Evolutionary conservation across 148 eudicot species (phyloP).

Genomic region (Diospyros lotus): DNA sequence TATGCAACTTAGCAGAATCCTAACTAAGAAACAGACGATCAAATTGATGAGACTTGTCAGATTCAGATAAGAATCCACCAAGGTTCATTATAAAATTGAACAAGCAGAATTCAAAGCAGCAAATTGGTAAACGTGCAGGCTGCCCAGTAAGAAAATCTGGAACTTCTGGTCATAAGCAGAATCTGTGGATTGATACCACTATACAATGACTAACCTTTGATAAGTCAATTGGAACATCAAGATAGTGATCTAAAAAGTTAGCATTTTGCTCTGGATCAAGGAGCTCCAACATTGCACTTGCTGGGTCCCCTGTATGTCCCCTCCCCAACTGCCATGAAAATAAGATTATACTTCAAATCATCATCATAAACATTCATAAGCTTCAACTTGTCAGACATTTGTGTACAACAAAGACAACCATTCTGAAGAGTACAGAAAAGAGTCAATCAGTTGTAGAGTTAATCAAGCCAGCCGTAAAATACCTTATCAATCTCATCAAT

Average conservation of each 20-base stretch:
- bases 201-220: conserved; percentile 63
- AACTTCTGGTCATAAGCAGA: background rate
- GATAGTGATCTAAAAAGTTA: conserved; percentile 94
- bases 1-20: background rate
- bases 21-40: background rate
- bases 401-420: background rate
- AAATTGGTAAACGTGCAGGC: background rate
- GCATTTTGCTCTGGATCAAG: conserved; percentile 99
- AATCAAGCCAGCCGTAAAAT: conserved; percentile 14
- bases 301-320: conserved; percentile 98
- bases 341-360: conserved; percentile 6
- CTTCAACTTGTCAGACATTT: background rate
- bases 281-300: conserved; percentile 99
- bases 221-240: conserved; percentile 93
- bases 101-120: background rate
- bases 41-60: background rate
- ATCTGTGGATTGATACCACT: background rate
- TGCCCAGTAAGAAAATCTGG: background rate
- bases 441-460: background rate
- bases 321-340: conserved; percentile 69
- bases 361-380: background rate
- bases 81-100: background rate
- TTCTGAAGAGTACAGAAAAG: background rate
- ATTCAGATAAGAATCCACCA: background rate
- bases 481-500: conserved; percentile 99